Conservation (phyloP, 805 yeast species). For the Metschnikowia similis region DNA sequence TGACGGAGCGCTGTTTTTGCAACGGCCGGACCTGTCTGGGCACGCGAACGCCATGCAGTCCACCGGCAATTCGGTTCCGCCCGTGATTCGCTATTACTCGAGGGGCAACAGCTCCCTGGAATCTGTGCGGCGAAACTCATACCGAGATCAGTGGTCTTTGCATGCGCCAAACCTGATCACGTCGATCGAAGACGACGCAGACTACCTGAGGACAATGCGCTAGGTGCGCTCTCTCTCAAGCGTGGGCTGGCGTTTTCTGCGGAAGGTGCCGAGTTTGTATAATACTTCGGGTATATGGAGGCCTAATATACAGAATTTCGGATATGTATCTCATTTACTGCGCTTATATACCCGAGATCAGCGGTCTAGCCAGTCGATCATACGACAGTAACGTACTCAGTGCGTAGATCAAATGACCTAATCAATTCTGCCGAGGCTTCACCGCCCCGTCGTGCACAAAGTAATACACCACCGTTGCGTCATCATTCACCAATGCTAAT, state of each 20-base stretch:
- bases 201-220: not conserved
- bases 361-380: not conserved
- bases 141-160: not conserved
- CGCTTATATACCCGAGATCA: slow-evolving; percentile 1
- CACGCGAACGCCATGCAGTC: not conserved
- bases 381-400: not conserved
- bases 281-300: not conserved
- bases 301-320: not conserved
- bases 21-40: not conserved
- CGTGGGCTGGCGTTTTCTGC: not conserved
- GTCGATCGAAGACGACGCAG: not conserved
- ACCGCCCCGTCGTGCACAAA: slow-evolving; percentile 61
- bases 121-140: not conserved
- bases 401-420: not conserved
- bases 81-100: not conserved
- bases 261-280: too few relatives aligned
- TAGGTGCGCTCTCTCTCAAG: not conserved
- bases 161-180: not conserved
- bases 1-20: not conserved
- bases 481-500: slow-evolving; percentile 55
- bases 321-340: not conserved
- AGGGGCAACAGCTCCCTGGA: not conserved
- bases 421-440: slow-evolving; percentile 54
- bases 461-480: slow-evolving; percentile 70
- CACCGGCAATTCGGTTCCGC: not conserved